Conservation (phyloP, 352 stramenopile genomes). For the Globisporangium mamillatum region DNA sequence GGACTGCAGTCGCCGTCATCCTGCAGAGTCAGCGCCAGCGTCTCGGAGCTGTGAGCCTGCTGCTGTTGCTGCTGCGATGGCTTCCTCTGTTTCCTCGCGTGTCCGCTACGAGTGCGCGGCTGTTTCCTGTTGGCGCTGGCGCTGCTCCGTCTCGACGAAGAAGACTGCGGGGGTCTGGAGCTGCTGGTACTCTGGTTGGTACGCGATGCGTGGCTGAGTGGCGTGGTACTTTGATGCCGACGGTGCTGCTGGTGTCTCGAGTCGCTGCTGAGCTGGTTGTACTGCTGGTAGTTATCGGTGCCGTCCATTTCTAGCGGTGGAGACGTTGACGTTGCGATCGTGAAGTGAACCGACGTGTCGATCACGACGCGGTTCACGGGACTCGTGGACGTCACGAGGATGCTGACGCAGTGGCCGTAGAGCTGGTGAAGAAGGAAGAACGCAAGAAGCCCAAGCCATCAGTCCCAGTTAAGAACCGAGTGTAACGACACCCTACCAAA, state of each 20-base stretch:
- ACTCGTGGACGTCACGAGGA: constrained; percentile 37
- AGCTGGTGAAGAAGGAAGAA: constrained; percentile 22
- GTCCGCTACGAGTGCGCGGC: constrained; percentile 2
- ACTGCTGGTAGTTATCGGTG: not conserved
- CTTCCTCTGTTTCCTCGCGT: not conserved
- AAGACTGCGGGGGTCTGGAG: not conserved
- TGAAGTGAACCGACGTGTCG: constrained; percentile 54
- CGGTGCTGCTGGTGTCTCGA: not conserved
- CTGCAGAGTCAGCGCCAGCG: constrained; percentile 2
- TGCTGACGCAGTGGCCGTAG: constrained; percentile 47
- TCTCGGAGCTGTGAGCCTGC: not conserved
- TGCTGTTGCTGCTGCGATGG: not conserved
- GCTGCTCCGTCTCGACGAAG: constrained; percentile 7
- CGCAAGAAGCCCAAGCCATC: not conserved
- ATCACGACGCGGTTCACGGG: constrained; percentile 50
- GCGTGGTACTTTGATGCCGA: not conserved
- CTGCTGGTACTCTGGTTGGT: not conserved
- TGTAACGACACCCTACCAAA: not conserved
- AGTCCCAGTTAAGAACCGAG: not conserved
- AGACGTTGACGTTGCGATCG: not conserved
- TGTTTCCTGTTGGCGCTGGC: constrained; percentile 16
- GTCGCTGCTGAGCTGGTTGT: not conserved
- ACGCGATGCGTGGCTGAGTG: not conserved
- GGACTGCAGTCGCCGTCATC: constrained; percentile 13
- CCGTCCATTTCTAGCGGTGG: not conserved